Base-by-base conservation (phyloP, 345 rosid genomes). In the Salix dunnii region DNA sequence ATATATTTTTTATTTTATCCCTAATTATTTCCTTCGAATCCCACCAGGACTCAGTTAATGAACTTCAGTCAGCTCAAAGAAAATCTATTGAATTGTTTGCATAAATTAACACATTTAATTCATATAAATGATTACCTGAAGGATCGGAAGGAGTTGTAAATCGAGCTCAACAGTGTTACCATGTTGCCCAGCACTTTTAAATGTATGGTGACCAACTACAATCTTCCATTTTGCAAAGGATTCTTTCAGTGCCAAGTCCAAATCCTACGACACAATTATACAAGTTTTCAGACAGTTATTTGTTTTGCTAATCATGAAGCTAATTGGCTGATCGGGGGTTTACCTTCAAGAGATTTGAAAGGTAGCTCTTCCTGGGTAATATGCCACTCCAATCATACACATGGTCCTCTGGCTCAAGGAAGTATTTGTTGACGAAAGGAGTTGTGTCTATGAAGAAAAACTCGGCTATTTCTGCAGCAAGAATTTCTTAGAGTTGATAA, bases 201-300 rank as follows among this genome's bases (percentile, higher is more conserved):
- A 90, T 62, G 96, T 87, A 71, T 91, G 97, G 65, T 92, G 97
- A 2, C 97, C 97, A 1, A 91, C 89, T n/a, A 90, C 92, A 28
- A 92, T 84, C 76, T 91, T 91, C 97, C 97, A 92, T 72, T 80
- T 81, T 0, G 93, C 92, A 9, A 11, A 68, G 35, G 96, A 92
- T 48, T 79, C 76, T 79, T 75, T 85, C 38, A 93, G 72, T 6
- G 86, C 82, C 46, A 21, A 48, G 20, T 88, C 78, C 43, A 90
- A 55, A n/a, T 88, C 89, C 87, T 86, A 23, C 46, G 27, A 28
- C 58, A 43, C 12, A 25, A 62, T 14, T 46, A 46, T 3, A 46
- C 14, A 46, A 12, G 17, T 46, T 46, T 14, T 11, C 1, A 46
- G 4, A 46, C 18, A 14, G 18, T 14, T 46, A 46, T 46, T 46